A percentile compares a stretch with the other conserved stretches of the same genome.
phyloP scores from a whole-genome alignment of 208 protist species.

The Trypanosoma caninum region DNA sequence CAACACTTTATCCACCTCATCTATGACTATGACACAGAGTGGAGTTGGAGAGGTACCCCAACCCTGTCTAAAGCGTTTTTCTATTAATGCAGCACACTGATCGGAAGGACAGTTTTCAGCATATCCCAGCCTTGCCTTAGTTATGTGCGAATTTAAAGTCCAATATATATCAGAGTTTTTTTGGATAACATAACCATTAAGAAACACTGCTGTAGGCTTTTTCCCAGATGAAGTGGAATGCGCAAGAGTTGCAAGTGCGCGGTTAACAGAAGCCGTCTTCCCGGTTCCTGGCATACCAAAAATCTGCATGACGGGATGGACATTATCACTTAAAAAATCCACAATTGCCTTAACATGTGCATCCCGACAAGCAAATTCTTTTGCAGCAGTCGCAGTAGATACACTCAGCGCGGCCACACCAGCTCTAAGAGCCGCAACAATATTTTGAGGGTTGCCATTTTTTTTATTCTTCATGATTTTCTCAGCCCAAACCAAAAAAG shows the following conservation, averaged over 20 bases:
- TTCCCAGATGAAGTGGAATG: constrained; percentile 9
- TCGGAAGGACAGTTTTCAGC: constrained; percentile 49
- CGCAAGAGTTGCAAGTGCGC: constrained; percentile 56
- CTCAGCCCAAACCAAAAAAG: too few relatives aligned
- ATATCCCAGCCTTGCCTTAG: constrained; percentile 46
- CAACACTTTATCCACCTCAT: constrained; percentile 86
- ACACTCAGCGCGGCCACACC: constrained; percentile 73
- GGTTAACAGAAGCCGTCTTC: constrained; percentile 83
- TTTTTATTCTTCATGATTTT: constrained; percentile 18
- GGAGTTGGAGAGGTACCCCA: constrained; percentile 36
- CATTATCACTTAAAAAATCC: constrained; percentile 60
- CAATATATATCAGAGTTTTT: constrained; percentile 87
- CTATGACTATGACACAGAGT: constrained; percentile 86
- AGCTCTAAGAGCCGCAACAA: constrained; percentile 29
- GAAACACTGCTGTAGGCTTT: constrained; percentile 78
- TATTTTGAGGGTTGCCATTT: background rate
- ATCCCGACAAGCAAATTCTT: constrained; percentile 73
- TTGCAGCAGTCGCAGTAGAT: constrained; percentile 48
- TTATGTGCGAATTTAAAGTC: constrained; percentile 76
- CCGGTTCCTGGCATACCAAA: constrained; percentile 91
- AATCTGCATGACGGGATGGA: constrained; percentile 81
- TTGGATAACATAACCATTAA: constrained; percentile 89
- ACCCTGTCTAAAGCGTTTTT: constrained; percentile 73
- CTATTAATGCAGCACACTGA: constrained; percentile 68
- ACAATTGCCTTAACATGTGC: constrained; percentile 57